Base-by-base conservation (phyloP, 164 flowering plant genomes). In the Paratinospora sagittata region DNA sequence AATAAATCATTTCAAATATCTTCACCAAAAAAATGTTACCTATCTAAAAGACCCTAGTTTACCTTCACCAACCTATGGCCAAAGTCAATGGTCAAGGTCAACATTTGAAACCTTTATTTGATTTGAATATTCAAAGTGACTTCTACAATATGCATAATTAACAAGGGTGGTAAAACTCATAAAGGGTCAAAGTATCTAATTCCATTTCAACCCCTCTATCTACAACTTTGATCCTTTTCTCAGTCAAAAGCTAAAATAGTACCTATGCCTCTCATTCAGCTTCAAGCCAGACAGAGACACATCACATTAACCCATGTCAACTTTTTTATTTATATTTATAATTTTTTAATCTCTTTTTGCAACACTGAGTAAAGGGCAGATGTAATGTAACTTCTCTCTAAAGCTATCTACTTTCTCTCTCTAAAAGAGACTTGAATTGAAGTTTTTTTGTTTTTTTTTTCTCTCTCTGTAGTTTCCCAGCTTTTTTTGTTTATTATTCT, bases 391-490 rank as follows among this genome's bases (percentile, higher is more conserved):
- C 47, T 43, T 30, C 11, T 41, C 45, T 41, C 2, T 5, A 43
- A 43, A 43, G 47, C 47, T 12, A 0, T 43, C n/a, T n/a, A 11
- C 58, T n/a, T 2, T n/a, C n/a, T 62, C 70, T 73, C 73, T 76
- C 58, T 55, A 0, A 12, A 39, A 21, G 21, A 30, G 34, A n/a
- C n/a, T n/a, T n/a, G n/a, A n/a, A n/a, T n/a, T n/a, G n/a, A n/a
- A n/a, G n/a, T n/a, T n/a, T n/a, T n/a, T n/a, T n/a, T n/a, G n/a
- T n/a, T n/a, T n/a, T 74, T 34, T 73, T 64, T 62, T 47, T 30
- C 17, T 70, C 43, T 65, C 34, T 30, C 34, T 30, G 2, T 30
- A 30, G 34, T 30, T 30, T 30, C 4, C 34, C 34, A 30, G 34
- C 34, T 30, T 30, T 30, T 30, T 30, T 30, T 30, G 34, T 30